These are phyloP conservation scores for Ambrosia artemisiifolia DNA, from an alignment of 129 eudicot genomes.

Conservation along the genomic window DNA sequence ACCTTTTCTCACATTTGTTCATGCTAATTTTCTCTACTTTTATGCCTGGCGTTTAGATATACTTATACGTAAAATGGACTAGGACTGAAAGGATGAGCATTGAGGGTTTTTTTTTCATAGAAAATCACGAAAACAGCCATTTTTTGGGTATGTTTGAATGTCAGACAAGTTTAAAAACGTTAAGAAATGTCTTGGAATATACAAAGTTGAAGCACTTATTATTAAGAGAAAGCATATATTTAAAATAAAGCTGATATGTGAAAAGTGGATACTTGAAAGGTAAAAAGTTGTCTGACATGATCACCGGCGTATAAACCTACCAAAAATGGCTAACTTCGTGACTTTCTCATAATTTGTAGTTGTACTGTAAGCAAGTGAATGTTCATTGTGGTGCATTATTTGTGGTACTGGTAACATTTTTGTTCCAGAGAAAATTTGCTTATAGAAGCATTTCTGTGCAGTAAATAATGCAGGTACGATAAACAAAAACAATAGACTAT, in stretches of 20 bases:
- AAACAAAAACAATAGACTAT: slow-evolving; percentile 77
- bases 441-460: slow-evolving; percentile 22
- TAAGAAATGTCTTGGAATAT: not conserved
- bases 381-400: not conserved
- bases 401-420: not conserved
- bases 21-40: not conserved
- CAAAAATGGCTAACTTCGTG: not conserved
- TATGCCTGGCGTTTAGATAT: not conserved
- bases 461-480: slow-evolving; percentile 97
- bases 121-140: not conserved
- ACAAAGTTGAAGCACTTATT: not conserved
- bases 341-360: not conserved
- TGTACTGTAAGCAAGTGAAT: not conserved
- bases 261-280: not conserved
- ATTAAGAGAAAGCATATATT: not conserved
- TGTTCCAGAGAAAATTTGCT: not conserved
- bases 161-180: not conserved
- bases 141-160: not conserved
- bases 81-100: not conserved
- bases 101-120: not conserved
- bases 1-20: not conserved
- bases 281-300: not conserved
- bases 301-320: not conserved
- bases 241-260: not conserved
- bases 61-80: not conserved